Conservation (phyloP, 768 basidiomycete genomes). For the Mycena amicta region DNA sequence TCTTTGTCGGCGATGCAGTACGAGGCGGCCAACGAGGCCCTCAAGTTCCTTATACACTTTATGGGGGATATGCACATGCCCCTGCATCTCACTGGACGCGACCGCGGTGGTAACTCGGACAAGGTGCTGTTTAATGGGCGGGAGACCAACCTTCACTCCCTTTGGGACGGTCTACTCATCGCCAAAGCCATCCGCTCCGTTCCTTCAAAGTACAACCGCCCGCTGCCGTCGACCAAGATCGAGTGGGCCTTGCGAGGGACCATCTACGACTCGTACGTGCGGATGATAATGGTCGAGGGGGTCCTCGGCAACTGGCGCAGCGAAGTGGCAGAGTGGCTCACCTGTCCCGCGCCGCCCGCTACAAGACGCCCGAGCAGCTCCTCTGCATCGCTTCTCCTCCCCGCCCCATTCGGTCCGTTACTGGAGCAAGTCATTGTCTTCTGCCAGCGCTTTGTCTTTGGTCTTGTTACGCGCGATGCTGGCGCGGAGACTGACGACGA, state of each 20-base stretch:
- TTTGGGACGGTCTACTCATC: slow-evolving; percentile 86
- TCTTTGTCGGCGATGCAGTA: slow-evolving; percentile 26
- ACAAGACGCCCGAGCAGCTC: slow-evolving; percentile 7
- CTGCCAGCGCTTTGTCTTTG: slow-evolving; percentile 22
- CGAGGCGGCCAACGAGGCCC: slow-evolving; percentile 66
- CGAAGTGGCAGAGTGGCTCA: slow-evolving; percentile 65
- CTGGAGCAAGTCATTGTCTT: slow-evolving; percentile 35
- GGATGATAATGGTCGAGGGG: slow-evolving; percentile 87
- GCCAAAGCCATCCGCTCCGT: slow-evolving; percentile 79
- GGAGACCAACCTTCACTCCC: slow-evolving; percentile 77
- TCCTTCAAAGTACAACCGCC: slow-evolving; percentile 73
- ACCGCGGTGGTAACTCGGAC: slow-evolving; percentile 84
- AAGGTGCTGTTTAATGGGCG: slow-evolving; percentile 76
- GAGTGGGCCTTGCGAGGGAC: slow-evolving; percentile 71
- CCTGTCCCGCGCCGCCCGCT: slow-evolving; percentile 51
- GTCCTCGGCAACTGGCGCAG: slow-evolving; percentile 67
- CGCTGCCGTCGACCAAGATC: slow-evolving; percentile 67
- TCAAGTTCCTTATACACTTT: slow-evolving; percentile 93
- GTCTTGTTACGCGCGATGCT: slow-evolving; percentile 4
- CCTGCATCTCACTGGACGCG: slow-evolving; percentile 85
- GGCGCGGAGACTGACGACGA: slow-evolving; percentile 50
- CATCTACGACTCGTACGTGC: slow-evolving; percentile 87
- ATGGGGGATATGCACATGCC: slow-evolving; percentile 94
- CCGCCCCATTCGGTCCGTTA: slow-evolving; percentile 12
- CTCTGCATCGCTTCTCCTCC: slow-evolving; percentile 1